Evolutionary conservation across 75 land plant genomes (phyloP).

Genomic region (Pinus tabuliformis): DNA sequence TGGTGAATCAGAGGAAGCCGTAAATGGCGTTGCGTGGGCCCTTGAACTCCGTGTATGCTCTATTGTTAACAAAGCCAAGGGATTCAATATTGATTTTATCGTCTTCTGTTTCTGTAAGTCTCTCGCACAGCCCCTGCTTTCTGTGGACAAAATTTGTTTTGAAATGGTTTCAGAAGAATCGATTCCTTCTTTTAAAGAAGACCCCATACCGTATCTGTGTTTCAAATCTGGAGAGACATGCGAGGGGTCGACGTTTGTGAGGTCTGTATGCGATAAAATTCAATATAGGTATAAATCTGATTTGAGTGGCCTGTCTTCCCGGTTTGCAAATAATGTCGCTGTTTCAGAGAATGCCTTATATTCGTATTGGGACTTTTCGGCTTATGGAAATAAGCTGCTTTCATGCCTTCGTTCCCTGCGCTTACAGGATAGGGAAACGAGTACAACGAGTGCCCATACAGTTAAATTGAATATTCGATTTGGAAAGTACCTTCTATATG

Average conservation of each 20-base stretch:
- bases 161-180: neutral
- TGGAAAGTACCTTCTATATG: neutral
- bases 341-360: neutral
- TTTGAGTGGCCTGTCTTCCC: neutral
- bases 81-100: neutral
- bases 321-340: neutral
- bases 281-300: neutral
- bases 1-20: too few species aligned
- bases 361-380: constrained; percentile 4
- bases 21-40: too few species aligned
- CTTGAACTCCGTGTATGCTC: too few species aligned
- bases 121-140: neutral
- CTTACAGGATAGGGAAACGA: neutral
- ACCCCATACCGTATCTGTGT: neutral
- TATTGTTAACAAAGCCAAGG: too few species aligned
- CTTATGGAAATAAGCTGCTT: neutral
- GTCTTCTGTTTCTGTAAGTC: neutral
- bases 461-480: neutral
- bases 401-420: neutral
- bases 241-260: neutral
- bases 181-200: neutral
- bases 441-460: neutral
- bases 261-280: too few species aligned
- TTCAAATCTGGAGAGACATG: neutral
- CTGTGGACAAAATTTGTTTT: neutral